Evolutionary conservation across 345 rosid genomes (phyloP).

Genomic region (Populus alba): DNA sequence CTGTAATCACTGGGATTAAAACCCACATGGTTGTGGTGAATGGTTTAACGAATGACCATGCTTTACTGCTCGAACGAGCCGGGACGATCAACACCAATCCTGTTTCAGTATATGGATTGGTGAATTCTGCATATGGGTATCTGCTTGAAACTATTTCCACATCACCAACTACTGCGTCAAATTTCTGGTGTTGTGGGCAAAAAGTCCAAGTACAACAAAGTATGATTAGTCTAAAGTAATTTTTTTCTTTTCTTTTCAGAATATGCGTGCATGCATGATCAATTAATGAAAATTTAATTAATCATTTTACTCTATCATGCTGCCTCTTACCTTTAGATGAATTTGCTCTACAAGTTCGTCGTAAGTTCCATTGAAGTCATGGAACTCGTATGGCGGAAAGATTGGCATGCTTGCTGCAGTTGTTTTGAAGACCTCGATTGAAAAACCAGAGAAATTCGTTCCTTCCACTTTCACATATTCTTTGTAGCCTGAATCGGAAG

Average conservation of each 20-base stretch:
- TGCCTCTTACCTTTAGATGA: slow-evolving; percentile 13
- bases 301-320: too few species aligned
- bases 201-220: too few species aligned
- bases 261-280: too few species aligned
- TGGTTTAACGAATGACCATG: slow-evolving; percentile 17
- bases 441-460: slow-evolving; percentile 4
- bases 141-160: slow-evolving; percentile 10
- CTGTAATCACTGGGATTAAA: not conserved
- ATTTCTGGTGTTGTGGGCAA: not conserved
- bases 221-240: too few species aligned
- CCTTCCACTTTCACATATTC: slow-evolving; percentile 5
- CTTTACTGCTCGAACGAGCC: not conserved
- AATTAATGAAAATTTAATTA: too few species aligned
- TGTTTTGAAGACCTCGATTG: slow-evolving; percentile 20
- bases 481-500: not conserved
- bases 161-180: slow-evolving; percentile 16
- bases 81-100: slow-evolving; percentile 24
- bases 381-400: not conserved
- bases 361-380: slow-evolving; percentile 11
- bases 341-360: slow-evolving; percentile 15
- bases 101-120: slow-evolving; percentile 21
- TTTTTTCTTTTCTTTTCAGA: too few species aligned
- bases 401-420: slow-evolving; percentile 2
- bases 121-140: slow-evolving; percentile 21
- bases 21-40: slow-evolving; percentile 25